Evolutionary conservation across 164 flowering plant species (phyloP), one percentile per base, ranked within the genome.

Genomic region (Liriodendron chinense): DNA sequence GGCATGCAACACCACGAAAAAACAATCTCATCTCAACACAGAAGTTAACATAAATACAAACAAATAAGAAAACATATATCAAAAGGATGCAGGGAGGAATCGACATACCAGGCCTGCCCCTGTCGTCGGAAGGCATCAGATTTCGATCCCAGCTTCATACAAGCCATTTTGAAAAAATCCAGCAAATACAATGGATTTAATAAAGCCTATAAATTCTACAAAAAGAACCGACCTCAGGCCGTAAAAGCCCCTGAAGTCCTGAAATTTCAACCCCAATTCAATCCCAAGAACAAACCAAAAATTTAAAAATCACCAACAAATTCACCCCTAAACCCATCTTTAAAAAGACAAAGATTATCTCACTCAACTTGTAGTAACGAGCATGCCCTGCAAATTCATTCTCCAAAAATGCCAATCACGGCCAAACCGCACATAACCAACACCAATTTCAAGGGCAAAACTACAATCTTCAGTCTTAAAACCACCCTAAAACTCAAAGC

Each of bases 121-220:
- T 87, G 87, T 77, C 88, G 75, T 68, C 88, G 92, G 70, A 94
- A 94, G 50, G 92, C 90, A 86, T 92, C 98, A 43, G 76, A 70
- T 75, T 94, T 94, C 69, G 98, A 94, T 79, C 98, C 98, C 85
- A 93, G 74, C 82, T 93, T 93, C 92, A 91, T 81, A 78, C 94
- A 90, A 78, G 96, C 92, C 96, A 93, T 93, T 77, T 80, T 62
- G 0, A 14, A 13, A 28, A 62, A 34, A 75, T 28, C 3, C 47
- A 67, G 26, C 23, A 14, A 67, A 67, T 26, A 1, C 7, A 67
- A 67, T 64, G n/a, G 69, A 67, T 24, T 28, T 67, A 25, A n/a
- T 34, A 23, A 64, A 47, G 47, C 47, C 48, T 67, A 53, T 53
- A 34, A 34, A 53, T 53, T 53, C 20, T 2, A 2, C 28, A 67